A percentile compares a stretch with the other conserved stretches of the same genome.
Conservation (phyloP, 768 basidiomycete species). For the Candolleomyces aberdarensis region DNA sequence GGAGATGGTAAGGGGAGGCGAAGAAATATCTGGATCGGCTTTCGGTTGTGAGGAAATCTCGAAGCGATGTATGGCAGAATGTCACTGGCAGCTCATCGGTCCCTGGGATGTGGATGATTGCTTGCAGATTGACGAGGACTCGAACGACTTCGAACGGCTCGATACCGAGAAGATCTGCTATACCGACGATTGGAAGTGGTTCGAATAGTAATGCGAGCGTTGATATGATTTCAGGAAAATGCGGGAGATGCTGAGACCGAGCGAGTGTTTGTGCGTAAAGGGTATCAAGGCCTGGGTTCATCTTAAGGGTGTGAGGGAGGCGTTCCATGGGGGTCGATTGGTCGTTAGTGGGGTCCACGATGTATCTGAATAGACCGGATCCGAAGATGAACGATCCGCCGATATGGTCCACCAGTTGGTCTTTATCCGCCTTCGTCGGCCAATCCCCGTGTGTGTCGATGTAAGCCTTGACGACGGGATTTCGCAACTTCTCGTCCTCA, state of each 20-base stretch:
- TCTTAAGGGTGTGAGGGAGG: not conserved
- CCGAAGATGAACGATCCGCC: conserved; percentile 21
- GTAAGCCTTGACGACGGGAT: not conserved
- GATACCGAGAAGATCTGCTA: not conserved
- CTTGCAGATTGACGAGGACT: too few relatives aligned
- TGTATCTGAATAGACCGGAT: not conserved
- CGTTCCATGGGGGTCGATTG: not conserved
- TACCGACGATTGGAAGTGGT: not conserved
- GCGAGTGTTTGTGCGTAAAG: not conserved
- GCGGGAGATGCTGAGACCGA: not conserved
- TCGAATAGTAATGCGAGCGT: not conserved
- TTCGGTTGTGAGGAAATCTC: too few relatives aligned
- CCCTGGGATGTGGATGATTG: too few relatives aligned
- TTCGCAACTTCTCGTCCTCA: not conserved
- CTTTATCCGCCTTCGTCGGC: not conserved
- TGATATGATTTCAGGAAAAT: not conserved
- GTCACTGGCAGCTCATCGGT: too few relatives aligned
- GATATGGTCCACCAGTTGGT: not conserved
- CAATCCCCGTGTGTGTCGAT: not conserved
- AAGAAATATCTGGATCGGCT: too few relatives aligned
- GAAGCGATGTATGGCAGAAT: too few relatives aligned
- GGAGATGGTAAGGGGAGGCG: too few relatives aligned
- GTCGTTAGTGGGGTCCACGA: not conserved
- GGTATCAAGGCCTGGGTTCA: not conserved
- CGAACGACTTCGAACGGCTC: too few relatives aligned